These are phyloP conservation scores for Centaurea solstitialis DNA, from an alignment of 129 eudicot genomes.

Conservation along the genomic window DNA sequence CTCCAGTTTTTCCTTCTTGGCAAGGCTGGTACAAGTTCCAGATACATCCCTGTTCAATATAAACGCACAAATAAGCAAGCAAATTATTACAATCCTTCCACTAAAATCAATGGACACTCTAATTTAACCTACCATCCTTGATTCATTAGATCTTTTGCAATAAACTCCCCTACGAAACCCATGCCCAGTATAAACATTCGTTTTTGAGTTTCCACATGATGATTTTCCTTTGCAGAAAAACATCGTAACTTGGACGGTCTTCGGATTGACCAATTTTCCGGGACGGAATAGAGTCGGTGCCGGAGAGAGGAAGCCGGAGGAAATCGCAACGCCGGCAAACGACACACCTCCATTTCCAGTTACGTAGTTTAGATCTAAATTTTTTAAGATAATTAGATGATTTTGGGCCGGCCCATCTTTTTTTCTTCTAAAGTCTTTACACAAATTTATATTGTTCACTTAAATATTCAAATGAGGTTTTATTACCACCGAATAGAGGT, in stretches of 20 bases:
- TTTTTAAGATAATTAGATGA: background rate
- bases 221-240: background rate
- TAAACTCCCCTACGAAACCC: conserved; percentile 87
- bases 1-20: conserved; percentile 54
- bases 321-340: conserved; percentile 6
- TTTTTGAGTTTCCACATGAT: conserved; percentile 22
- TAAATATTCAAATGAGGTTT: too few relatives aligned
- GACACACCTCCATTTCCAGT: conserved; percentile 15
- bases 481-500: too few relatives aligned
- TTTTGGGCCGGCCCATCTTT: conserved; percentile 6
- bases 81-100: background rate
- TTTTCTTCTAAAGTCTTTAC: background rate
- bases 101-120: background rate
- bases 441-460: background rate
- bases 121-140: conserved; percentile 62
- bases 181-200: conserved; percentile 84
- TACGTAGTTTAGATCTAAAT: background rate
- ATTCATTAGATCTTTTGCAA: conserved; percentile 57
- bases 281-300: background rate
- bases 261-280: conserved; percentile 8
- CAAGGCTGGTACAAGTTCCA: conserved; percentile 76
- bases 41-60: conserved; percentile 54
- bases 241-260: conserved; percentile 3
- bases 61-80: conserved; percentile 8
- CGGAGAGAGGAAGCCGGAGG: background rate